Base-by-base conservation (phyloP, 2,329 filamentous ascomycete genomes). In the Meredithiella fracta region DNA sequence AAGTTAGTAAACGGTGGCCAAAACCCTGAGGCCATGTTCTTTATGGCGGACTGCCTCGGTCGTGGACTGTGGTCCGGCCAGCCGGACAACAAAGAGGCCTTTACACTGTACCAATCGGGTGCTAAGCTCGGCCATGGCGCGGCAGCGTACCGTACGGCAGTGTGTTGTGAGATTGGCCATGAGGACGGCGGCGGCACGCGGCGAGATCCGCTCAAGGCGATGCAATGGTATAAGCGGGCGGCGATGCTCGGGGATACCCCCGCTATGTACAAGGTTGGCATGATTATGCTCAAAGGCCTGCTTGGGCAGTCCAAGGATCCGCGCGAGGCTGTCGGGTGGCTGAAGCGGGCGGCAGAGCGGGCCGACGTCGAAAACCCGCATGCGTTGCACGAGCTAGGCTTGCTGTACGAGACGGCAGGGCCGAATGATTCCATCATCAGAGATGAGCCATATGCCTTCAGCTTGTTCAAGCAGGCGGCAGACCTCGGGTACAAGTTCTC, bases 251-350 rank as follows among this genome's bases (percentile, higher is more conserved):
- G 92, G 2, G 91, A 98, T 64, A 84, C 85, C 1, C 86, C 91
- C 0, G 92, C 90, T 29, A 94, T 97, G 88, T 98, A 96, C 73
- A 98, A 98, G 69, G 82, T 97, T 69, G 92, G 92, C 58, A 94
- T 96, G 83, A 94, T 98, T 61, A 73, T 87, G 60, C 78, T 97
- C 55, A 97, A 97, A 68, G 92, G 91, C 9, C 74, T 97, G 26
- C 77, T 98, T n/a, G 90, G 90, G 3, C 90, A 97, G 66, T 78
- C 76, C 23, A 80, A 75, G 64, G 94, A 94, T 64, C 79, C 87
- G 2, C 78, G 85, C 47, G 92, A 97, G 69, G 90, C 89, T 17
- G 79, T 96, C 23, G 82, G 80, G 22, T 97, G 92, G 90, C 76
- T 98, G 54, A 95, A 95, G 71, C 81, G 90, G 47, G 92, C 92